Base-by-base conservation (phyloP, 306 rosid species). In the Rosa persica region DNA sequence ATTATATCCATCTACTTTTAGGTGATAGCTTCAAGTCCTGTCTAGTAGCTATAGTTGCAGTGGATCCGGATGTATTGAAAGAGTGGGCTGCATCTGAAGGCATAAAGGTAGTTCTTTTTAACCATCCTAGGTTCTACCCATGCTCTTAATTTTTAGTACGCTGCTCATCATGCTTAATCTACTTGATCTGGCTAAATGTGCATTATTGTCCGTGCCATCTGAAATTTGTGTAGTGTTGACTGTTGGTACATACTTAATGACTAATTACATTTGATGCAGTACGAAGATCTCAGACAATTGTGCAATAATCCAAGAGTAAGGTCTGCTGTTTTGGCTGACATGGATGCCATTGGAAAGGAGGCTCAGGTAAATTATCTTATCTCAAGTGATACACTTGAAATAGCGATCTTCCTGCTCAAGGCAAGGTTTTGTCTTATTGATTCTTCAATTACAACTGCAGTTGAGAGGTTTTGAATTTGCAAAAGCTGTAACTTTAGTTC, bases 391-490 rank as follows among this genome's bases (percentile, higher is more conserved):
- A 62, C 7, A 12, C 47, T 25, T 73, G 43, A 77, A 72, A 81
- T 69, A 27, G 71, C 73, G 40, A 72, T 71, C 66, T 38, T 30
- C 17, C 36, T 4, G 1, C 23, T 60, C 9, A 30, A 42, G 51
- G n/a, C 22, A 23, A 17, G 44, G 6, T 65, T 11, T 23, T 12
- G 27, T 43, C 55, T 16, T 15, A 70, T 74, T 76, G 34, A 40
- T 36, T 71, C 75, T 22, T 51, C 43, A 52, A 58, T 74, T 54
- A 13, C 43, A 65, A 80, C 47, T 88, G 72, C 87, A 94, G 97
- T 86, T 94, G 87, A 89, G 97, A 89, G 98, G 98, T 67, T 94
- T 94, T 81, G 98, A 94, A 90, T 92, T 82, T 78, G 93, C 85
- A 73, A 94, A 90, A 89, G 90, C 94, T 25, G 83, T 92, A 39